Conservation (phyloP, 2,329 filamentous ascomycete species). For the Domatiomyces catenatus region DNA sequence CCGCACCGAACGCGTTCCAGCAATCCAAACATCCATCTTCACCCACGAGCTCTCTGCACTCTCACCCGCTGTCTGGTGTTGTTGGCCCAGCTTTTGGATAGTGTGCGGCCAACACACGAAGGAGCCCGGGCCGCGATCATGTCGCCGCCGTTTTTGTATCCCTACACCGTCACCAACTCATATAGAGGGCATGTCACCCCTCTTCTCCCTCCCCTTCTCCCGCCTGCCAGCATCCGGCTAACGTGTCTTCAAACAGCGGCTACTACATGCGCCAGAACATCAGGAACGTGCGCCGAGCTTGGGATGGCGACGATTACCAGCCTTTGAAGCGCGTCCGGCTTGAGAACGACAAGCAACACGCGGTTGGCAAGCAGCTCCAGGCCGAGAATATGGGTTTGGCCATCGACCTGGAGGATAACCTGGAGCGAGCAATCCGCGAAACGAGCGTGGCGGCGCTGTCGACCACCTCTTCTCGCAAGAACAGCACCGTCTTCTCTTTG, state of each 20-base stretch:
- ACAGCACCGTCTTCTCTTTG: conserved; percentile 30
- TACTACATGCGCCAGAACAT: conserved; percentile 36
- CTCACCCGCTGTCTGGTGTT: conserved; percentile 1
- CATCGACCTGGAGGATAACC: conserved; percentile 29
- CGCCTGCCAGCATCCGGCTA: neutral
- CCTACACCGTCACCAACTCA: conserved; percentile 37
- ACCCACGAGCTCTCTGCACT: conserved; percentile 1
- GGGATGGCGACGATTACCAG: conserved; percentile 29
- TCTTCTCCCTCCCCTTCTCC: neutral
- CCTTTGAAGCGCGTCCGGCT: conserved; percentile 33
- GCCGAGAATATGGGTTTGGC: conserved; percentile 16
- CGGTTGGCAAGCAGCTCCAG: neutral
- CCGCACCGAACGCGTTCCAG: conserved; percentile 8
- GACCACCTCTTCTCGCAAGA: conserved; percentile 33
- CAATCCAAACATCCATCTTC: conserved; percentile 8
- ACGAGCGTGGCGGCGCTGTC: conserved; percentile 29
- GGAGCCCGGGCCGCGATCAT: conserved; percentile 9
- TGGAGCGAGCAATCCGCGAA: conserved; percentile 34
- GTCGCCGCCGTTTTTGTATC: conserved; percentile 18
- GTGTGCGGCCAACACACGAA: neutral
- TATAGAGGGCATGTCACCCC: conserved; percentile 29
- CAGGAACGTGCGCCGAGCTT: conserved; percentile 32
- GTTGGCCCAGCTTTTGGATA: neutral
- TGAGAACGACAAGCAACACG: conserved; percentile 5
- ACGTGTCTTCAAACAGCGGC: conserved; percentile 23